phyloP scores from a whole-genome alignment of 2,329 filamentous ascomycete genomes.

The Epichloe gansuensis region DNA sequence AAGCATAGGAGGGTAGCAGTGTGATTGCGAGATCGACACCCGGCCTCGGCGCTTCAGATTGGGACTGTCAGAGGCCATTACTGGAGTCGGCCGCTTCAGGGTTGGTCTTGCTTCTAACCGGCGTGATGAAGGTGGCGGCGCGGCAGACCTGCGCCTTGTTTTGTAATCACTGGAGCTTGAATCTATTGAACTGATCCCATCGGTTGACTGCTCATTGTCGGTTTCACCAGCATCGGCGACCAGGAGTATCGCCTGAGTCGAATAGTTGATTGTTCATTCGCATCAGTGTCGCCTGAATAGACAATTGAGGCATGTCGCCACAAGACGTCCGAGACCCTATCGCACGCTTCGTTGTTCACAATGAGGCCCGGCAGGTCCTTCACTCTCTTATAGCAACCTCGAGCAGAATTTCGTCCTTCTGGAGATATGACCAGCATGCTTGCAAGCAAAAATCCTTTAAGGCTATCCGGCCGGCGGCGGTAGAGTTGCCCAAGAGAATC shows the following conservation, averaged over 20 bases:
- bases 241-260: not conserved
- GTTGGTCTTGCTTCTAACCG: not conserved
- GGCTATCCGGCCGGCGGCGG: not conserved
- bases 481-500: not conserved
- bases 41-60: slow-evolving; percentile 1
- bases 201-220: not conserved
- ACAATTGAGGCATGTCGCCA: not conserved
- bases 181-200: slow-evolving; percentile 1
- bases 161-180: not conserved
- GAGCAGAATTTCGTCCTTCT: not conserved
- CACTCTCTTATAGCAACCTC: not conserved
- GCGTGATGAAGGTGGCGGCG: not conserved
- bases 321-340: slow-evolving; percentile 2
- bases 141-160: slow-evolving; percentile 3
- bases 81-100: not conserved
- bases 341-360: not conserved
- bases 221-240: not conserved
- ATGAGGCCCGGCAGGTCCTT: not conserved
- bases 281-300: not conserved
- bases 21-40: not conserved
- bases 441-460: not conserved
- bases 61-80: not conserved
- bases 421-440: slow-evolving; percentile 4
- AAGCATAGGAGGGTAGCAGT: not conserved
- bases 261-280: slow-evolving; percentile 1